Base-by-base conservation (phyloP, 148 eudicot species). In the Hydrangea macrophylla region DNA sequence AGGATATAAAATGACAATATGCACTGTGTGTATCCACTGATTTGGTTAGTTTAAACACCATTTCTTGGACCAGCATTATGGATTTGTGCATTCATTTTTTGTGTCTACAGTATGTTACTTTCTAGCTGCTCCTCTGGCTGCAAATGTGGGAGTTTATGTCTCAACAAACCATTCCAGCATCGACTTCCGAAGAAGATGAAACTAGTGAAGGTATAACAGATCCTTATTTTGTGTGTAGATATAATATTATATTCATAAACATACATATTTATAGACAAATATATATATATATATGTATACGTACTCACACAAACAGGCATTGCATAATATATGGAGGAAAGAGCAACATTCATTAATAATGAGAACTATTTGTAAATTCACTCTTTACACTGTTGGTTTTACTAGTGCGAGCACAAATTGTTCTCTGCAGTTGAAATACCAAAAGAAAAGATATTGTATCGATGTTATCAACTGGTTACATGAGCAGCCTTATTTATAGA, bases 91-190 rank as follows among this genome's bases (percentile, higher is more conserved):
- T 9, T 71, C 28, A 51, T 39, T 12, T 17, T 71, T 68, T 71
- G n/a, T 31, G 67, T 69, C 39, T 72, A 61, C 80, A 95, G 99
- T 78, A 91, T 95, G 97, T 84, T 95, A 62, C 81, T 77, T 65
- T 89, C 99, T 8, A 85, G 92, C 77, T 95, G 99, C 84, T 89
- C 97, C 30, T 81, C 97, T 6, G 86, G 86, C 66, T 95, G 99
- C 82, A 89, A 87, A 81, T 95, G 99, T 77, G 96, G 87, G 65
- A 75, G 79, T 77, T 81, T 87, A 37, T 95, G 99, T 72, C 67
- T 81, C 59, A 95, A 95, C 77, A 95, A 95, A 83, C 88, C 99
- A 60, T 95, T 95, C 79, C 97, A 95, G 65, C 81, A 75, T 67
- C 86, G 99, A 36, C 88, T 78, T 63, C 76, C 76, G 39, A 95